Evolutionary conservation across 2,329 filamentous ascomycete species (phyloP).

Genomic region (Ophiostoma tasmaniense): DNA sequence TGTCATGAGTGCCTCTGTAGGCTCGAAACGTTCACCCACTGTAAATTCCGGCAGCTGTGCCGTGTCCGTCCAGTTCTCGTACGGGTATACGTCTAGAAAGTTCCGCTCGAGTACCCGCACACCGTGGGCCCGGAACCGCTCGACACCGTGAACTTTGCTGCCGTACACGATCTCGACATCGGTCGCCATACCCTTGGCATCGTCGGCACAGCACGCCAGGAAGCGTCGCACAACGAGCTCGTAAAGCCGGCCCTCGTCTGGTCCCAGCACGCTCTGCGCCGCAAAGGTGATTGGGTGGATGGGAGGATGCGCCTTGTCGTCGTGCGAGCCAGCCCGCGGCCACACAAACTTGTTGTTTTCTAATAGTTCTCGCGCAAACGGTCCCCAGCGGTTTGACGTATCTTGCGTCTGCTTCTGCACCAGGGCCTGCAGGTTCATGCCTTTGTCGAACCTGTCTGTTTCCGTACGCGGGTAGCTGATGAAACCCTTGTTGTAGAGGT

Average conservation of each 20-base stretch:
- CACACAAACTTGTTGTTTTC: conserved; percentile 61
- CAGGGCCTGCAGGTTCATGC: conserved; percentile 71
- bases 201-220: conserved; percentile 89
- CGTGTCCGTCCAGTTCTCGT: conserved; percentile 92
- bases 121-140: conserved; percentile 73
- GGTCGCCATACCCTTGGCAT: conserved; percentile 78
- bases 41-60: conserved; percentile 72
- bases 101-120: conserved; percentile 81
- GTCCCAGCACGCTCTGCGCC: conserved; percentile 51
- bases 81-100: conserved; percentile 90
- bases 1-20: conserved; percentile 77
- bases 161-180: conserved; percentile 81
- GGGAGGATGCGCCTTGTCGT: conserved; percentile 94
- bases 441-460: conserved; percentile 89
- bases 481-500: conserved; percentile 85
- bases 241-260: conserved; percentile 70
- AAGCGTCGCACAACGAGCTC: conserved; percentile 90
- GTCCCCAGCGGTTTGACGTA: conserved; percentile 57
- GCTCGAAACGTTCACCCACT: conserved; percentile 73
- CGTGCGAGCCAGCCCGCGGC: conserved; percentile 75
- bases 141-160: conserved; percentile 36
- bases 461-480: conserved; percentile 97
- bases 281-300: conserved; percentile 94
- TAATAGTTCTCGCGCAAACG: conserved; percentile 66
- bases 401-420: conserved; percentile 78